Conservation (phyloP, 345 rosid species). For the Acer saccharum region DNA sequence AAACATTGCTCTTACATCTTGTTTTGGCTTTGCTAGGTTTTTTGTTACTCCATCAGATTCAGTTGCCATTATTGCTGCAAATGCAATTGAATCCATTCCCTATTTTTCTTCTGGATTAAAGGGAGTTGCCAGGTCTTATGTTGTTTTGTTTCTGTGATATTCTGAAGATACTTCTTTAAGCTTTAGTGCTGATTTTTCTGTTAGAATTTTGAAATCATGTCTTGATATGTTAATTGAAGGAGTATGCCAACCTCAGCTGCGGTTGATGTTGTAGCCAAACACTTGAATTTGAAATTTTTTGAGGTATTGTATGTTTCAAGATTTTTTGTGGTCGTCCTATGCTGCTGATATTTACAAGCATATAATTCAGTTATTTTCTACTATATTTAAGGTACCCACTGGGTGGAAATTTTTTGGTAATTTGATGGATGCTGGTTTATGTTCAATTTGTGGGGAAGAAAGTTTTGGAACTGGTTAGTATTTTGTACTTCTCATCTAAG, state of each 20-base stretch:
- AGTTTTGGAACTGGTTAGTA: constrained; percentile 97
- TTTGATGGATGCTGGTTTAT: constrained; percentile 97
- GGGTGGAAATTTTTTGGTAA: constrained; percentile 99
- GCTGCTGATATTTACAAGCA: neutral
- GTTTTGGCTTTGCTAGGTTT: constrained; percentile 54
- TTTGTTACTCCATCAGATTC: constrained; percentile 99
- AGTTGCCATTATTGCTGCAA: constrained; percentile 97
- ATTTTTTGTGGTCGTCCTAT: neutral
- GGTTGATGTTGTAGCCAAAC: constrained; percentile 92
- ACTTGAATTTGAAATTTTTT: constrained; percentile 84
- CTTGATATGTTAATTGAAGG: constrained; percentile 51
- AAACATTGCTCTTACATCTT: constrained; percentile 12
- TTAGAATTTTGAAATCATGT: constrained; percentile 5
- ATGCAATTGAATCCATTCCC: constrained; percentile 88
- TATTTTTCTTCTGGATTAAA: constrained; percentile 92
- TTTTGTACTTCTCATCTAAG: constrained; percentile 12
- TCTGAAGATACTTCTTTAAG: neutral
- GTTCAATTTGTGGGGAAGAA: constrained; percentile 98
- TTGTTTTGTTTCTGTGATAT: constrained; percentile 2
- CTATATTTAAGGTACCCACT: constrained; percentile 77
- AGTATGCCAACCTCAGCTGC: constrained; percentile 99
- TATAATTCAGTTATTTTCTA: constrained; percentile 21
- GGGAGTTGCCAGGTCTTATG: constrained; percentile 93
- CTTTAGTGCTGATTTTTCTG: neutral
- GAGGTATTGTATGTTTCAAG: constrained; percentile 57